Conservation (phyloP, 2,329 filamentous ascomycete species). For the Colletotrichum nymphaeae region DNA sequence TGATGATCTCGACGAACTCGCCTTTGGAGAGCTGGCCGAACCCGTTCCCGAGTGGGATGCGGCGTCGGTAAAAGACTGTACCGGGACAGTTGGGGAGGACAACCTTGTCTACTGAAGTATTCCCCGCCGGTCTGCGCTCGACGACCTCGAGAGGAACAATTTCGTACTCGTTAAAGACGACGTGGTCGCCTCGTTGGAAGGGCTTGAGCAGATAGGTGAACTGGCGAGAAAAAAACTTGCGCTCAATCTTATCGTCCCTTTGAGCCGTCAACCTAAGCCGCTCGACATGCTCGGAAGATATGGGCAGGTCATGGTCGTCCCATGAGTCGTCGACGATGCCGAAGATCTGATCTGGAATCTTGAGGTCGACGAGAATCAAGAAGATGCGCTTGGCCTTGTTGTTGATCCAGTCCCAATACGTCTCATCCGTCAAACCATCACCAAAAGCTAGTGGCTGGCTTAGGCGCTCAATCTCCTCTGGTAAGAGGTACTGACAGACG, state of each 20-base stretch:
- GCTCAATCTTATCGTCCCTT: constrained; percentile 72
- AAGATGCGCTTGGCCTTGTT: constrained; percentile 77
- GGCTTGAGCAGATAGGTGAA: constrained; percentile 77
- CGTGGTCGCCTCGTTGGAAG: constrained; percentile 69
- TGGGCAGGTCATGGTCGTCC: constrained; percentile 81
- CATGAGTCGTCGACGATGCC: constrained; percentile 79
- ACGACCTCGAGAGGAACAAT: constrained; percentile 76
- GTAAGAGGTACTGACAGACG: constrained; percentile 72
- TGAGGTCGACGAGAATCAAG: constrained; percentile 76
- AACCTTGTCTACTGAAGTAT: constrained; percentile 65
- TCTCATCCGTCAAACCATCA: constrained; percentile 75
- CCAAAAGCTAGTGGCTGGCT: constrained; percentile 75
- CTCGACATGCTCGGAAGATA: constrained; percentile 73
- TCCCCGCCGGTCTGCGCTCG: constrained; percentile 63
- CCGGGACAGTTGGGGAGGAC: constrained; percentile 72
- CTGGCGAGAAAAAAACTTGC: constrained; percentile 77
- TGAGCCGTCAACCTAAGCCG: constrained; percentile 69
- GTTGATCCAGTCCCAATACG: constrained; percentile 83
- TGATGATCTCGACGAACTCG: constrained; percentile 71
- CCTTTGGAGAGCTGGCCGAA: constrained; percentile 58
- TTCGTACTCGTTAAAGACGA: constrained; percentile 74
- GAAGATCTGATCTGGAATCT: constrained; percentile 79
- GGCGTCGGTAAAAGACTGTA: constrained; percentile 66
- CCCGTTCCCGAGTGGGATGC: constrained; percentile 62
- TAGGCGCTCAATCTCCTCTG: constrained; percentile 71